These are phyloP conservation scores for Patellifolia procumbens DNA, from an alignment of 179 eudicot genomes.

Conservation along the genomic window DNA sequence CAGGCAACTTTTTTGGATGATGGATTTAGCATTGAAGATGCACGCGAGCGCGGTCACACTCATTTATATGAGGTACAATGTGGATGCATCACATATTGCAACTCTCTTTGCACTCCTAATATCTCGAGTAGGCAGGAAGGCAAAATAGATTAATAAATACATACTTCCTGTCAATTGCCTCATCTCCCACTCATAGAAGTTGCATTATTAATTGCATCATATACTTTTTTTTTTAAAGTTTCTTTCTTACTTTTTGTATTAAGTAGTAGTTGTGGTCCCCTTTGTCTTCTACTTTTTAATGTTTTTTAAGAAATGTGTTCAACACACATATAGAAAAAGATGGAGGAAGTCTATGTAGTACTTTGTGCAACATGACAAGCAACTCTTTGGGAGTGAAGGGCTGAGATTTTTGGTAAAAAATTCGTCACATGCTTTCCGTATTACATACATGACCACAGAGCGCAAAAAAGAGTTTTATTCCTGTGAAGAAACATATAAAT, in stretches of 20 bases:
- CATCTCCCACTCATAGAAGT: too few relatives aligned
- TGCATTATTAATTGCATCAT: too few relatives aligned
- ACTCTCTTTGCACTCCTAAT: background rate
- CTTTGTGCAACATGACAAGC: background rate
- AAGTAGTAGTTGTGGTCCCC: too few relatives aligned
- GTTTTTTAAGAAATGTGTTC: too few relatives aligned
- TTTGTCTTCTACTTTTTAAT: too few relatives aligned
- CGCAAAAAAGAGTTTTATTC: background rate
- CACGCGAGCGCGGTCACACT: slow-evolving; percentile 95
- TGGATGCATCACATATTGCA: background rate
- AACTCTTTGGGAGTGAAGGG: background rate
- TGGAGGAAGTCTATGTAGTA: too few relatives aligned
- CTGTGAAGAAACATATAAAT: background rate
- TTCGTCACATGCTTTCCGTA: background rate
- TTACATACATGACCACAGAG: background rate
- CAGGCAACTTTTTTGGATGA: slow-evolving; percentile 95
- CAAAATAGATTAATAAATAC: background rate
- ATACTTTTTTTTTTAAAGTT: too few relatives aligned
- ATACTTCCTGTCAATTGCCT: too few relatives aligned
- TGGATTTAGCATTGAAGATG: slow-evolving; percentile 69
- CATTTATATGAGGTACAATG: slow-evolving; percentile 78
- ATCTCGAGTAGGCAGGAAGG: background rate
- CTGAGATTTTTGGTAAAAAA: background rate
- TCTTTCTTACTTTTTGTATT: too few relatives aligned
- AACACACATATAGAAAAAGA: too few relatives aligned